phyloP scores from a whole-genome alignment of 164 flowering plant genomes.

The Nelumbo lutea region DNA sequence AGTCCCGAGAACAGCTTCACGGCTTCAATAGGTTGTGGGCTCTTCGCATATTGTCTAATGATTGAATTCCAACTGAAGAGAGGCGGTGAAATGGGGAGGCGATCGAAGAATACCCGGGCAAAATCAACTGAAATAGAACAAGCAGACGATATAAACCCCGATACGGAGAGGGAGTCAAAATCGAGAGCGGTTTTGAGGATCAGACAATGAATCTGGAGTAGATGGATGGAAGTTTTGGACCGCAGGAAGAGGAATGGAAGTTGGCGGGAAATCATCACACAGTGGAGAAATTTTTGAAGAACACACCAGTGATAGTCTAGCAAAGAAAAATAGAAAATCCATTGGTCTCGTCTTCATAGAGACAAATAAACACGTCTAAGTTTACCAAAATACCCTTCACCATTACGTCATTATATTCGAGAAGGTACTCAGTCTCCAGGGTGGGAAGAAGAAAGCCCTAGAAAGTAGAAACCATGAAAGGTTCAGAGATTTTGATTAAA shows the following conservation, averaged over 20 bases:
- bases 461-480: constrained; percentile 16
- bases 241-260: constrained; percentile 20
- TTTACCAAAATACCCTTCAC: not conserved
- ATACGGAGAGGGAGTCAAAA: constrained; percentile 20
- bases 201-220: constrained; percentile 33
- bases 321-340: not conserved
- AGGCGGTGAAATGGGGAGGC: constrained; percentile 27
- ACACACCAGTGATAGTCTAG: not conserved
- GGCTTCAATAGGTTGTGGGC: constrained; percentile 30
- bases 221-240: constrained; percentile 21
- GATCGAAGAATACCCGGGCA: constrained; percentile 24
- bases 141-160: constrained; percentile 25
- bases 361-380: not conserved
- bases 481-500: constrained; percentile 12
- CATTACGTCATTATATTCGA: not conserved
- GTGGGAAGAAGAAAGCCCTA: too few species aligned
- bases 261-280: constrained; percentile 27
- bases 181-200: constrained; percentile 39
- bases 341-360: too few species aligned
- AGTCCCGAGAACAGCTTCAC: constrained; percentile 29
- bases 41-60: constrained; percentile 34
- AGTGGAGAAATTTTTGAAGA: too few species aligned
- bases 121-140: constrained; percentile 24
- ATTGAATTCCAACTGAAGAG: constrained; percentile 44
- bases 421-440: not conserved